Percentiles rank a stretch among this genome's conserved stretches.
Conservation (phyloP, 306 rosid genomes). For the Trifolium subterraneum region DNA sequence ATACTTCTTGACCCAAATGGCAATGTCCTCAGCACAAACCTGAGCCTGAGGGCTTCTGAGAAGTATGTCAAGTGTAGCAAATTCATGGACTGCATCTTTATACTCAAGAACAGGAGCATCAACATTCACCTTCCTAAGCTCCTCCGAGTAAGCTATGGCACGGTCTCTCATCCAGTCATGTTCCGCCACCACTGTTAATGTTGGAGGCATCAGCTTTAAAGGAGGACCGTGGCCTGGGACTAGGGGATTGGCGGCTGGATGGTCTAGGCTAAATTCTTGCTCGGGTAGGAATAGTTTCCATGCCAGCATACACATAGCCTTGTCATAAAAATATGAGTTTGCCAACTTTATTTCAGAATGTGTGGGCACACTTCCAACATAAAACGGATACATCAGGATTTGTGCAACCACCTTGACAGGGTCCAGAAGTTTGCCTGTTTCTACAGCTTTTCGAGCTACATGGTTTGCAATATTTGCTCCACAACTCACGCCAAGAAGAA, state of each 20-base stretch:
- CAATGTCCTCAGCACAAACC: constrained; percentile 91
- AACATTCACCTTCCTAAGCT: constrained; percentile 86
- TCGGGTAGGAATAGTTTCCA: constrained; percentile 93
- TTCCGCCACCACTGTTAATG: constrained; percentile 91
- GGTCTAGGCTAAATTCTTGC: constrained; percentile 84
- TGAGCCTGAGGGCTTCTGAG: constrained; percentile 92
- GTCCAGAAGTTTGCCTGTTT: constrained; percentile 83
- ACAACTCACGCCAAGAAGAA: constrained; percentile 96
- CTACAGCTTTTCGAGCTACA: constrained; percentile 92
- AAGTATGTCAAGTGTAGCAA: constrained; percentile 90
- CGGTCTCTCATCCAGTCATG: constrained; percentile 99
- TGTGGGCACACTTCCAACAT: constrained; percentile 86
- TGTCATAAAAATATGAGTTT: constrained; percentile 92
- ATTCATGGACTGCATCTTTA: constrained; percentile 94
- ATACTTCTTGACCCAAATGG: constrained; percentile 95
- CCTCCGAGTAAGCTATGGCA: constrained; percentile 96
- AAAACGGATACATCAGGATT: constrained; percentile 87
- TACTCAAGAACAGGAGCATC: constrained; percentile 93
- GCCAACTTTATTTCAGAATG: constrained; percentile 92
- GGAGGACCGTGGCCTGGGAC: constrained; percentile 75
- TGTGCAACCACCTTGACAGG: constrained; percentile 97
- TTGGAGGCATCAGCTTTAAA: constrained; percentile 89
- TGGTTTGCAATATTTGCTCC: constrained; percentile 96
- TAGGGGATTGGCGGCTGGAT: constrained; percentile 91
- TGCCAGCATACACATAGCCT: constrained; percentile 90